These are phyloP conservation scores for Parathielavia appendiculata DNA, from an alignment of 495 filamentous ascomycete species.

Conservation along the genomic window DNA sequence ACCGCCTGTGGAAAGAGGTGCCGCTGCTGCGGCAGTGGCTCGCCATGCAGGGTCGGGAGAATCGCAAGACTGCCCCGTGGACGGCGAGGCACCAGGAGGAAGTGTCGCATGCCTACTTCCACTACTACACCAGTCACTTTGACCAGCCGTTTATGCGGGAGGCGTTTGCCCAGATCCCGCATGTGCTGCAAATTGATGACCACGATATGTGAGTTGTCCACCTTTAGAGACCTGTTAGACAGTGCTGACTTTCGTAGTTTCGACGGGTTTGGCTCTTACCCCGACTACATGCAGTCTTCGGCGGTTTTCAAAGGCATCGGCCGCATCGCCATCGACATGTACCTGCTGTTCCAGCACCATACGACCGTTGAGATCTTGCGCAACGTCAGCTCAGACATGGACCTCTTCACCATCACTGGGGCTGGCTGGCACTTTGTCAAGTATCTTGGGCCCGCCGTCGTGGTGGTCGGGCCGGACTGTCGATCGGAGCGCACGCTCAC, in stretches of 20 bases:
- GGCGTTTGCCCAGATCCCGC: constrained; percentile 95
- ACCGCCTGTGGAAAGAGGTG: constrained; percentile 94
- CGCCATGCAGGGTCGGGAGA: constrained; percentile 81
- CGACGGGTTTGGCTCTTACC: constrained; percentile 96
- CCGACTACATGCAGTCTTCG: constrained; percentile 96
- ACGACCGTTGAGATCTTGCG: constrained; percentile 91
- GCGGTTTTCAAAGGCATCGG: constrained; percentile 98
- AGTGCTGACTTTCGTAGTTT: constrained; percentile 55
- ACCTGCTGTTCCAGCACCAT: constrained; percentile 98
- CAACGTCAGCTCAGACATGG: constrained; percentile 74
- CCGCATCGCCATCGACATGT: constrained; percentile 96
- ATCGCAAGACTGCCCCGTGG: constrained; percentile 83
- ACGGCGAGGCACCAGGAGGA: constrained; percentile 92
- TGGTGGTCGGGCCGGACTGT: constrained; percentile 83
- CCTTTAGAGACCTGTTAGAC: not conserved
- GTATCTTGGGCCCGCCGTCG: constrained; percentile 85
- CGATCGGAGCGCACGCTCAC: constrained; percentile 84
- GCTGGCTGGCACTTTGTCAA: constrained; percentile 98
- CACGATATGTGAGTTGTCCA: constrained; percentile 85
- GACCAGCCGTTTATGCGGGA: constrained; percentile 91
- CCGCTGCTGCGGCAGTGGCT: constrained; percentile 92
- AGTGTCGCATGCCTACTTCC: constrained; percentile 92
- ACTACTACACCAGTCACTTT: constrained; percentile 96
- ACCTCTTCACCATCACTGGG: constrained; percentile 95
- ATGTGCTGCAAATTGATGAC: constrained; percentile 87